Evolutionary conservation across 495 filamentous ascomycete species (phyloP).

Genomic region (Rhypophila decipiens): DNA sequence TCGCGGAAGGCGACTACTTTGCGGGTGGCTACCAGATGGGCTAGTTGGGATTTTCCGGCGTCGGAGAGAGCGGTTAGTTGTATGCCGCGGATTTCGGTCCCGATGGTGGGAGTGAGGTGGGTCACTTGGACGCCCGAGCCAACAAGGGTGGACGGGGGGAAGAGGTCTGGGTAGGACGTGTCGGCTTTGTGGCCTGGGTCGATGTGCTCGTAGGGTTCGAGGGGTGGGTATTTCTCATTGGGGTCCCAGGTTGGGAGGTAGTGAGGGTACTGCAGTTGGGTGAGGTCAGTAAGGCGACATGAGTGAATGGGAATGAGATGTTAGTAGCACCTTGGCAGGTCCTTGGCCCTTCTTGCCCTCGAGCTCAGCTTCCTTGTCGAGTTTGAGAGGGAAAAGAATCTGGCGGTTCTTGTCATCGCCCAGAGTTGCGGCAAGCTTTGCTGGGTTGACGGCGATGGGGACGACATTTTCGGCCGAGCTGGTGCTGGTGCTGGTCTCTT

Average conservation of each 20-base stretch:
- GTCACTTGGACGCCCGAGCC: slow-evolving; percentile 40
- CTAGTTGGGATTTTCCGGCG: slow-evolving; percentile 73
- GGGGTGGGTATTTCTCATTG: slow-evolving; percentile 53
- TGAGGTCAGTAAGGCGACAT: neutral
- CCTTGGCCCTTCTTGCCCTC: slow-evolving; percentile 35
- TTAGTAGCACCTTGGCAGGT: slow-evolving; percentile 33
- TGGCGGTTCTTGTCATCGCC: slow-evolving; percentile 50
- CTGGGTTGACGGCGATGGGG: slow-evolving; percentile 12
- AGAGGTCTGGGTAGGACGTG: slow-evolving; percentile 57
- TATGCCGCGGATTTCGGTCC: slow-evolving; percentile 68
- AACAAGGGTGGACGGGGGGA: no score
- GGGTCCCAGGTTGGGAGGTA: slow-evolving; percentile 72
- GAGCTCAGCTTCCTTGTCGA: slow-evolving; percentile 42
- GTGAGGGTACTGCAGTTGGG: slow-evolving; percentile 51
- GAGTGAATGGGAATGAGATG: neutral
- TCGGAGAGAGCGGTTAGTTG: slow-evolving; percentile 62
- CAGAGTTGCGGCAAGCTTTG: slow-evolving; percentile 37
- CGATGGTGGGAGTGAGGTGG: slow-evolving; percentile 67
- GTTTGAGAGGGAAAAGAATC: slow-evolving; percentile 49
- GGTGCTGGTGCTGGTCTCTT: slow-evolving; percentile 32
- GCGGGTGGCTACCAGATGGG: slow-evolving; percentile 67
- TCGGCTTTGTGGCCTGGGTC: slow-evolving; percentile 73
- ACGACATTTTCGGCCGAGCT: no score
- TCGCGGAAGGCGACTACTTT: slow-evolving; percentile 77
- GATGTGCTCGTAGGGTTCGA: slow-evolving; percentile 62